Percentiles rank a stretch among this genome's conserved stretches.
These are phyloP conservation scores for Przewalskia tangutica DNA, from an alignment of 257 asterid genomes.

Conservation along the genomic window DNA sequence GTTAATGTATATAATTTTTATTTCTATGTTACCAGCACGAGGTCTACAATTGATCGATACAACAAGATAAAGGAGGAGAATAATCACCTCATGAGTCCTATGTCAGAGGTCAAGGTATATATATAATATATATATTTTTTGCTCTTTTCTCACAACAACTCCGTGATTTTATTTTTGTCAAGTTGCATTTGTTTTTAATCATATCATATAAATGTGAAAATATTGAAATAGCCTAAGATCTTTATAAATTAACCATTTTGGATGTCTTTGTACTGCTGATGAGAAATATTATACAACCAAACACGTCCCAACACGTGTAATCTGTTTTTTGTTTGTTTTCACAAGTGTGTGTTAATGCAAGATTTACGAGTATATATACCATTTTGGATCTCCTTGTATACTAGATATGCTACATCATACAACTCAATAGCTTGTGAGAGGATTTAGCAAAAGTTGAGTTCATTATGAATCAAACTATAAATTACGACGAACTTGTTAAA, in stretches of 20 bases:
- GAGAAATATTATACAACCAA: background rate
- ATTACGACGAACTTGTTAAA: too few species aligned
- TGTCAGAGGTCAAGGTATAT: slow-evolving; percentile 16
- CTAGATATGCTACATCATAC: background rate
- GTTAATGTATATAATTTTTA: background rate
- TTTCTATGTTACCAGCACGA: slow-evolving; percentile 2
- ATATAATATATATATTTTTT: too few species aligned
- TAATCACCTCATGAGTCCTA: slow-evolving; percentile 6
- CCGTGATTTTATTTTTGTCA: too few species aligned
- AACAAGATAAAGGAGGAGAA: slow-evolving; percentile 12
- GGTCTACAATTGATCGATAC: slow-evolving; percentile 13
- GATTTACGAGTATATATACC: background rate
- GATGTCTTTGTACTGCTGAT: too few species aligned
- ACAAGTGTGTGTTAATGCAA: background rate
- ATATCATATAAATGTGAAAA: too few species aligned
- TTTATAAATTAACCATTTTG: too few species aligned
- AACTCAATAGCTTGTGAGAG: background rate
- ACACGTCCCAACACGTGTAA: background rate
- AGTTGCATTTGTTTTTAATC: too few species aligned
- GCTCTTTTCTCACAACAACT: background rate
- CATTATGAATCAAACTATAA: too few species aligned
- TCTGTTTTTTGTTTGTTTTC: background rate
- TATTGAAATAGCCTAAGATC: too few species aligned
- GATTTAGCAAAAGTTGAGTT: background rate
- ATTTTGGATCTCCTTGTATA: background rate